Percentiles rank a stretch among this genome's conserved stretches.
Evolutionary conservation across 805 yeast genomes (phyloP).

Genomic region (Cyberlindnera nakhonratchasimensis): DNA sequence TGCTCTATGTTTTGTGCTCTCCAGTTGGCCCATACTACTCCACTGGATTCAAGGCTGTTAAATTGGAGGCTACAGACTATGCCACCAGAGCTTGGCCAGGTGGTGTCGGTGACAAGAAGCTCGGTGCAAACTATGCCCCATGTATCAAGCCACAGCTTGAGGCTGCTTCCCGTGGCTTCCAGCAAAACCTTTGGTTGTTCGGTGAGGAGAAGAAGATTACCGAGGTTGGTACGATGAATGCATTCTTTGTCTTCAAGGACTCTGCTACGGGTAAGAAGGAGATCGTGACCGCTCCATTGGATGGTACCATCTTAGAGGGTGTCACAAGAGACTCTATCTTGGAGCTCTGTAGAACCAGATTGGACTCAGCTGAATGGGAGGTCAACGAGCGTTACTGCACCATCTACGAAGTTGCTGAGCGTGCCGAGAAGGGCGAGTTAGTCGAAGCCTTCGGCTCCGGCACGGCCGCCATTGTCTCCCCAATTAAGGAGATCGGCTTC

Average conservation of each 20-base stretch:
- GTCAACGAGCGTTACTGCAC: slow-evolving; percentile 80
- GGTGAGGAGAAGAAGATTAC: slow-evolving; percentile 86
- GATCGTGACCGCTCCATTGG: slow-evolving; percentile 92
- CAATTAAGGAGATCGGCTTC: slow-evolving; percentile 85
- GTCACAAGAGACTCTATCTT: slow-evolving; percentile 91
- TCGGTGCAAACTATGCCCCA: slow-evolving; percentile 98
- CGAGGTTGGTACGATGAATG: slow-evolving; percentile 98
- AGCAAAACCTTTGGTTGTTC: slow-evolving; percentile 94
- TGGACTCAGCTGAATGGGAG: slow-evolving; percentile 75
- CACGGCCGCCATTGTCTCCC: slow-evolving; percentile 96
- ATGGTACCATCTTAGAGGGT: slow-evolving; percentile 96
- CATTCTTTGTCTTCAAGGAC: slow-evolving; percentile 79
- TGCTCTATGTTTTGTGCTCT: slow-evolving; percentile 82
- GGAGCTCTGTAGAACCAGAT: slow-evolving; percentile 68
- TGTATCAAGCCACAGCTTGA: slow-evolving; percentile 86
- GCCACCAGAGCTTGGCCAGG: slow-evolving; percentile 99
- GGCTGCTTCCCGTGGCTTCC: slow-evolving; percentile 90
- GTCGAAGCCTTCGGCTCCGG: slow-evolving; percentile 97
- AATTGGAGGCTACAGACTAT: slow-evolving; percentile 89
- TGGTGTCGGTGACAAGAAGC: slow-evolving; percentile 93
- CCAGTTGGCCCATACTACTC: slow-evolving; percentile 97
- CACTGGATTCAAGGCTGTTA: slow-evolving; percentile 94
- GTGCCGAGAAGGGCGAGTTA: slow-evolving; percentile 74
- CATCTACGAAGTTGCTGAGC: slow-evolving; percentile 75
- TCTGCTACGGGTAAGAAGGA: slow-evolving; percentile 79